Conservation (phyloP, 176 grass and related monocot species). For the Chrysopogon serrulatus region DNA sequence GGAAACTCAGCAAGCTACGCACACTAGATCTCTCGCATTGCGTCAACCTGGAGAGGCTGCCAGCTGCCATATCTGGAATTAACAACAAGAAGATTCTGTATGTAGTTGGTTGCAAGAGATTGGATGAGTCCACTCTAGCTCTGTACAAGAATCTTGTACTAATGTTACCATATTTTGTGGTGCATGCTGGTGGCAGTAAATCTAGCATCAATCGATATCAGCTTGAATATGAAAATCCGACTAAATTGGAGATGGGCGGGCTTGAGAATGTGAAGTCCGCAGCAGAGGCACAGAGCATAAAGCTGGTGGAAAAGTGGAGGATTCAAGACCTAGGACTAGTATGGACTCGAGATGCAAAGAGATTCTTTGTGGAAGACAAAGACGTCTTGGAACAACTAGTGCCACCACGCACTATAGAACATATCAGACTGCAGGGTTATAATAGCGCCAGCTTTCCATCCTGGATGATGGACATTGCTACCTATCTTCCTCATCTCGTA, state of each 20-base stretch:
- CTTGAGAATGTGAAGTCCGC: neutral
- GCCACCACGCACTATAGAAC: too few relatives aligned
- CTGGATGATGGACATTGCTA: too few relatives aligned
- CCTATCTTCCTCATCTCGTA: too few relatives aligned
- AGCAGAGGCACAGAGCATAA: neutral
- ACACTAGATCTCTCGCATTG: neutral
- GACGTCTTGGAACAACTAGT: too few relatives aligned
- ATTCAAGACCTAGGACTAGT: too few relatives aligned
- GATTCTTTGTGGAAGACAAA: too few relatives aligned
- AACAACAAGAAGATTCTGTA: neutral
- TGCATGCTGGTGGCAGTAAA: neutral
- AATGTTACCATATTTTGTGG: neutral
- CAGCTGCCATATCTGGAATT: neutral
- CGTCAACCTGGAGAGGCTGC: neutral
- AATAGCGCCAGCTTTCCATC: too few relatives aligned
- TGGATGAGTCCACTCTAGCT: neutral
- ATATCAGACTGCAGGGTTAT: too few relatives aligned
- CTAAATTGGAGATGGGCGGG: neutral
- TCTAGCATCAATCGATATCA: neutral
- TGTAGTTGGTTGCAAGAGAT: fast-evolving
- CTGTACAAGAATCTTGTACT: too few relatives aligned
- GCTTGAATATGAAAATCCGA: neutral
- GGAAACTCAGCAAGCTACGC: neutral
- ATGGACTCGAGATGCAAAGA: too few relatives aligned
- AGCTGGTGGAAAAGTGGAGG: neutral